These are phyloP conservation scores for Harringtonia aguacate DNA, from an alignment of 2,329 filamentous ascomycete genomes.

Conservation along the genomic window DNA sequence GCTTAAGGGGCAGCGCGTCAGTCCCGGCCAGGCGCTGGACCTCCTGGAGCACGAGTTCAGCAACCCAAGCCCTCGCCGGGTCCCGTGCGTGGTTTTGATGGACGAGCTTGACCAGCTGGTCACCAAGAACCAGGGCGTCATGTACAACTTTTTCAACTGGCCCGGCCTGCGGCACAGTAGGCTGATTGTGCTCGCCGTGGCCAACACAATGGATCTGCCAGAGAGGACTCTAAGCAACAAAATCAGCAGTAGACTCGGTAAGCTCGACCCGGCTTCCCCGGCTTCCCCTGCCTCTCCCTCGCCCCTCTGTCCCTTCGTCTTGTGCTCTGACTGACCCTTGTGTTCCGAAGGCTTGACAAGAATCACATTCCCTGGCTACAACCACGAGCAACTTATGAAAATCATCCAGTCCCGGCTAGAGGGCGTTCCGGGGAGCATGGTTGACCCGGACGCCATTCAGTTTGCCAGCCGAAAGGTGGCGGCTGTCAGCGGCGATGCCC, in stretches of 20 bases:
- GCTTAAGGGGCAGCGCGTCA: slow-evolving; percentile 84
- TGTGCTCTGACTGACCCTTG: background rate
- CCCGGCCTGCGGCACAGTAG: slow-evolving; percentile 82
- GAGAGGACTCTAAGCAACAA: slow-evolving; percentile 97
- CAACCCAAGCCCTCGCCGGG: slow-evolving; percentile 77
- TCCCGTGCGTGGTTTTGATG: slow-evolving; percentile 96
- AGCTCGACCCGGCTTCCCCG: slow-evolving; percentile 13
- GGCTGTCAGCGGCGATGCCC: slow-evolving; percentile 87
- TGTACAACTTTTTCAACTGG: slow-evolving; percentile 99
- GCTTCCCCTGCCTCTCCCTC: too few relatives aligned
- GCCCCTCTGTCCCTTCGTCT: background rate
- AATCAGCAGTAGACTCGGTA: slow-evolving; percentile 77
- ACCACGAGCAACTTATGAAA: slow-evolving; percentile 91
- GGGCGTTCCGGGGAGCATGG: slow-evolving; percentile 78
- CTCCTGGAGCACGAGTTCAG: slow-evolving; percentile 88
- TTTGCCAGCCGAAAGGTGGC: slow-evolving; percentile 96
- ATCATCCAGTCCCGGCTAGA: slow-evolving; percentile 93
- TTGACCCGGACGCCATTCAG: slow-evolving; percentile 87
- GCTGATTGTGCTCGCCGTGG: slow-evolving; percentile 91
- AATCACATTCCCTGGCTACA: slow-evolving; percentile 96
- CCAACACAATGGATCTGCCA: slow-evolving; percentile 97
- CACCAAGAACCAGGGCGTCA: slow-evolving; percentile 97
- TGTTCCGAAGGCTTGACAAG: slow-evolving; percentile 61
- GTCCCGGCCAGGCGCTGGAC: slow-evolving; percentile 81
- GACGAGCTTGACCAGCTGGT: slow-evolving; percentile 97